A percentile compares a stretch with the other conserved stretches of the same genome.
phyloP scores from a whole-genome alignment of 2,329 filamentous ascomycete genomes.

The Canariomyces notabilis region DNA sequence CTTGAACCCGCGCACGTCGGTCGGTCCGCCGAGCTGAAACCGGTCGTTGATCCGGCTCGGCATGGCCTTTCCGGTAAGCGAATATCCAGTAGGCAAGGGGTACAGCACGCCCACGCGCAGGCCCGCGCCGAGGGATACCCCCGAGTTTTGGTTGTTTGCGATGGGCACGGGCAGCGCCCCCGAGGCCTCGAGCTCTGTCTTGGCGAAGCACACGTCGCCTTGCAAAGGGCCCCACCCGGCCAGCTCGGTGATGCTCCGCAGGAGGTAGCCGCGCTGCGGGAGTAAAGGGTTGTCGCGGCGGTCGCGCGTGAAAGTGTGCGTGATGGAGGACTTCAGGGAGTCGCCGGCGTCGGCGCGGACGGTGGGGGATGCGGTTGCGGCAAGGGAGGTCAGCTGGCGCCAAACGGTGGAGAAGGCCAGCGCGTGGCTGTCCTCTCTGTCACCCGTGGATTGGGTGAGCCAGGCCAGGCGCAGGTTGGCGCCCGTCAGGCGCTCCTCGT shows the following conservation, averaged over 20 bases:
- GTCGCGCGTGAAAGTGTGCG: conserved; percentile 76
- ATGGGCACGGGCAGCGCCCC: conserved; percentile 69
- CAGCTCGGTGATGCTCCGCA: conserved; percentile 75
- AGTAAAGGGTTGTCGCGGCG: conserved; percentile 78
- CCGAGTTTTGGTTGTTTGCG: conserved; percentile 62
- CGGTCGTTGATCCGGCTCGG: conserved; percentile 86
- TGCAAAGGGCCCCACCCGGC: conserved; percentile 78
- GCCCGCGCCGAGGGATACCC: conserved; percentile 77
- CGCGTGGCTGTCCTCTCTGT: conserved; percentile 70
- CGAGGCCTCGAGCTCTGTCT: conserved; percentile 80
- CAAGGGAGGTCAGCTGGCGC: conserved; percentile 81
- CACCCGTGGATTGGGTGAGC: conserved; percentile 55
- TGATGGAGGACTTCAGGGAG: conserved; percentile 80
- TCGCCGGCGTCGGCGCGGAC: conserved; percentile 84
- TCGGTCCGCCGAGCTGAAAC: conserved; percentile 90
- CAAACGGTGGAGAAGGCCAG: conserved; percentile 76
- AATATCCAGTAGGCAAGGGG: conserved; percentile 65
- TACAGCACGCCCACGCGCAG: conserved; percentile 78
- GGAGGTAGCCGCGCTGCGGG: conserved; percentile 73
- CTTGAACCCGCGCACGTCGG: conserved; percentile 90
- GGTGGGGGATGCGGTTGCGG: conserved; percentile 69
- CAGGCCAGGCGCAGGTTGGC: conserved; percentile 73
- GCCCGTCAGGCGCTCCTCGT: conserved; percentile 83
- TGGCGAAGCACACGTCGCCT: conserved; percentile 91
- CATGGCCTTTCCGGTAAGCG: conserved; percentile 45